These are phyloP conservation scores for Zalaria sp. DNA, from an alignment of 2,329 filamentous ascomycete genomes.

Conservation along the genomic window DNA sequence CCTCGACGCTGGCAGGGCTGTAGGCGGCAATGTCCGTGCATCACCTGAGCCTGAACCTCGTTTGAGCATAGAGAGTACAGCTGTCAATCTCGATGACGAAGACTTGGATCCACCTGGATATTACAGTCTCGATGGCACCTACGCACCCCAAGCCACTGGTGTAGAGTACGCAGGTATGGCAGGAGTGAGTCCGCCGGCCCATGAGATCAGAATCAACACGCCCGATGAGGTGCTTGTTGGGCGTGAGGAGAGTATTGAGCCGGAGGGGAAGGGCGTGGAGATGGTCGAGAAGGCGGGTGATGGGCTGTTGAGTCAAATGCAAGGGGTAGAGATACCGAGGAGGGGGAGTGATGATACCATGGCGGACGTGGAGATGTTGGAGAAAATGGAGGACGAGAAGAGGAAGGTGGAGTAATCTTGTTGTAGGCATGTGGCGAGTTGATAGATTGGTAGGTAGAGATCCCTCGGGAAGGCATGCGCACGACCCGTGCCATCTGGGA, in stretches of 20 bases:
- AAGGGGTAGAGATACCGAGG: background rate
- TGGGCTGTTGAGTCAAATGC: background rate
- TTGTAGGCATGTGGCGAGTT: no score
- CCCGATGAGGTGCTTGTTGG: no score
- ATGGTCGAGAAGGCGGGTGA: conserved; percentile 12
- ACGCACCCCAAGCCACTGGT: background rate
- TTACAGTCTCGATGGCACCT: background rate
- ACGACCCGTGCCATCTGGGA: no score
- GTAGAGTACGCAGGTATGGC: conserved; percentile 1
- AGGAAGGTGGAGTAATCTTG: no score
- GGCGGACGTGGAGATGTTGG: background rate
- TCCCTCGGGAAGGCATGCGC: no score
- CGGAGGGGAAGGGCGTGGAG: conserved; percentile 6
- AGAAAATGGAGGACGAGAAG: no score
- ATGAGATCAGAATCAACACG: conserved; percentile 4
- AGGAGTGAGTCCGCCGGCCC: conserved; percentile 5
- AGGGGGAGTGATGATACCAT: conserved; percentile 2
- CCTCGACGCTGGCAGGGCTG: no score
- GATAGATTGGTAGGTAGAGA: no score
- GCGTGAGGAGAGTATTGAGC: conserved; percentile 1
- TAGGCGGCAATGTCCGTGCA: no score
- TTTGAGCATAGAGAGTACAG: background rate
- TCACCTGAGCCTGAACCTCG: no score
- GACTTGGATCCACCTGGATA: conserved; percentile 1
- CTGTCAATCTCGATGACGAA: conserved; percentile 5